A percentile compares a stretch with the other conserved stretches of the same genome.
phyloP scores from a whole-genome alignment of 768 basidiomycete species.

The Trametes cinnabarina region DNA sequence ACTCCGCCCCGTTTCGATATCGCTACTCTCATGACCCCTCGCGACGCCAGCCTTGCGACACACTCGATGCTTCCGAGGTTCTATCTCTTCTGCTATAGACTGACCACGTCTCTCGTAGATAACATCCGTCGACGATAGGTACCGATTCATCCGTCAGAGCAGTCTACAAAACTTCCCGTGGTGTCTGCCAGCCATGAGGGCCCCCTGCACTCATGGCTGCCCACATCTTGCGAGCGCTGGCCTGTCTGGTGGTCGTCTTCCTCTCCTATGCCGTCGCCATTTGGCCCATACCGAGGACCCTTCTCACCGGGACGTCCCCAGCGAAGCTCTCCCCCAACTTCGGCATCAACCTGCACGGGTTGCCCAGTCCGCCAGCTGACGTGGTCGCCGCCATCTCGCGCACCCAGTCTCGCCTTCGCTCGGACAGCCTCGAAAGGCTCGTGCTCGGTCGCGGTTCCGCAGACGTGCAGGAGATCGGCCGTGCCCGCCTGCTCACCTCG shows the following conservation, averaged over 20 bases:
- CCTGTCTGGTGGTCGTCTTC: background rate
- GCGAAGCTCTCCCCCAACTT: constrained; percentile 47
- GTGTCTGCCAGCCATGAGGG: too few relatives aligned
- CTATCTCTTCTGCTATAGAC: background rate
- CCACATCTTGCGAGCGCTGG: background rate
- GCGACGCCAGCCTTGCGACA: background rate
- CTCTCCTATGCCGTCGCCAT: background rate
- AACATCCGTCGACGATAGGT: too few relatives aligned
- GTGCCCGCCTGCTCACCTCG: constrained; percentile 27
- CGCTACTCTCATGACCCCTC: background rate
- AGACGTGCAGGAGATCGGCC: constrained; percentile 28
- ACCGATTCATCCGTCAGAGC: too few relatives aligned
- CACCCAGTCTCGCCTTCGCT: constrained; percentile 31
- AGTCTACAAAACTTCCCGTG: too few relatives aligned
- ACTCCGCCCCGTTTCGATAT: background rate
- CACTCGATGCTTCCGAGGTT: too few relatives aligned
- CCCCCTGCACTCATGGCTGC: background rate
- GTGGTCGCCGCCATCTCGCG: constrained; percentile 34
- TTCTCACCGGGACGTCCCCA: constrained; percentile 25
- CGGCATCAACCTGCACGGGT: constrained; percentile 38
- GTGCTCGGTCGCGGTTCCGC: constrained; percentile 40
- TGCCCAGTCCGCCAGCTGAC: constrained; percentile 35
- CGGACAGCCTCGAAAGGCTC: constrained; percentile 40
- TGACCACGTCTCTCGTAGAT: too few relatives aligned
- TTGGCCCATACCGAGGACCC: constrained; percentile 33